These are phyloP conservation scores for Salix dunnii DNA, from an alignment of 345 rosid genomes.

Conservation along the genomic window DNA sequence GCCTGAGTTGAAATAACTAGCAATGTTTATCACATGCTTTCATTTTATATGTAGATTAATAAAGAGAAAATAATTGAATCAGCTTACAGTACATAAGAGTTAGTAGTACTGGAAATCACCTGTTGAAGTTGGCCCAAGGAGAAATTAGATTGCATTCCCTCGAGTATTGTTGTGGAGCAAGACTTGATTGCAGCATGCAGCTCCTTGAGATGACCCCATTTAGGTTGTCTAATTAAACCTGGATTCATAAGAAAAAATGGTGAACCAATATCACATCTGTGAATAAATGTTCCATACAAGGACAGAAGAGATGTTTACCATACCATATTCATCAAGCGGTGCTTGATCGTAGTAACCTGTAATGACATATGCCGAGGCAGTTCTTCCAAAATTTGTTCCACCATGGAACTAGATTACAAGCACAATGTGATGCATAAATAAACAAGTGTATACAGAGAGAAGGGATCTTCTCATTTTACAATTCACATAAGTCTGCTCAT, in stretches of 20 bases:
- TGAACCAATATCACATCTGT: too few species aligned
- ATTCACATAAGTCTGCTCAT: too few species aligned
- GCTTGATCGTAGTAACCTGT: constrained; percentile 81
- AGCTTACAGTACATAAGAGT: too few species aligned
- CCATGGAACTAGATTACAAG: constrained; percentile 59
- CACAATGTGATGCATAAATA: too few species aligned
- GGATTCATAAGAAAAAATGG: too few species aligned
- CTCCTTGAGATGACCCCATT: constrained; percentile 81
- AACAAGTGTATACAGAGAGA: too few species aligned
- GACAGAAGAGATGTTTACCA: too few species aligned
- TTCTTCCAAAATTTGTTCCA: constrained; percentile 81
- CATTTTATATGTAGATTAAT: too few species aligned
- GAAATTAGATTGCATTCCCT: constrained; percentile 30
- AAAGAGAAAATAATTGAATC: too few species aligned
- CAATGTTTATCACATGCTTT: background rate
- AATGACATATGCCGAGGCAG: constrained; percentile 48
- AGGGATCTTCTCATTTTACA: too few species aligned
- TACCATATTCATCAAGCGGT: constrained; percentile 80
- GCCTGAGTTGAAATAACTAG: constrained; percentile 35
- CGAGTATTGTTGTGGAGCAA: constrained; percentile 50
- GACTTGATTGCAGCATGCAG: constrained; percentile 60
- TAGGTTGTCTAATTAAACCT: constrained; percentile 73
- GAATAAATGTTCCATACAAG: too few species aligned
- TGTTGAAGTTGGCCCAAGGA: constrained; percentile 50
- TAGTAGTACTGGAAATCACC: constrained; percentile 24